Conservation (phyloP, 2,329 filamentous ascomycete genomes). For the Myotisia sp. region DNA sequence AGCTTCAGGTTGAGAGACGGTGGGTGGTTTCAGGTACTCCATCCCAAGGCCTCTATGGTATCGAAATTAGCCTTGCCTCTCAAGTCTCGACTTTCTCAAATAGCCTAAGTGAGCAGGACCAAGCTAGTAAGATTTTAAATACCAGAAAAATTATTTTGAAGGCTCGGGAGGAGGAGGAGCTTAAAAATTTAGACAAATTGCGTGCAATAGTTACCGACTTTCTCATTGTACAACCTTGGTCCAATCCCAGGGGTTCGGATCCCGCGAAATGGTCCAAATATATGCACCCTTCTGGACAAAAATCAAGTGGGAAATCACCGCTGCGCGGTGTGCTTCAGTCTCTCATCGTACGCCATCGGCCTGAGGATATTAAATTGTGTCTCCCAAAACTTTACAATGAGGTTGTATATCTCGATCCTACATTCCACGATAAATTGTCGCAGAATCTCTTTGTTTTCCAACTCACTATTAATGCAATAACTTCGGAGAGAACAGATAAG, state of each 20-base stretch:
- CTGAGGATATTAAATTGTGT: slow-evolving; percentile 53
- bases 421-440: slow-evolving; percentile 68
- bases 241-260: slow-evolving; percentile 44
- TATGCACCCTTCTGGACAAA: slow-evolving; percentile 47
- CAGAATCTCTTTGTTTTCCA: slow-evolving; percentile 75
- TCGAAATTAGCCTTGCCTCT: slow-evolving; percentile 45
- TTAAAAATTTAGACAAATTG: slow-evolving; percentile 51
- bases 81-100: slow-evolving; percentile 19
- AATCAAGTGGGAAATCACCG: slow-evolving; percentile 39
- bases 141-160: slow-evolving; percentile 22
- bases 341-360: slow-evolving; percentile 65
- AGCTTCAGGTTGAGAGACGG: slow-evolving; percentile 50
- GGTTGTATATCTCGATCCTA: slow-evolving; percentile 61
- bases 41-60: slow-evolving; percentile 65
- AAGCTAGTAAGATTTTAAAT: slow-evolving; percentile 19
- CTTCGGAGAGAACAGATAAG: slow-evolving; percentile 65
- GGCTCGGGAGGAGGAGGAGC: slow-evolving; percentile 44
- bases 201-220: slow-evolving; percentile 55
- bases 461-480: slow-evolving; percentile 73
- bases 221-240: slow-evolving; percentile 65
- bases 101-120: not conserved
- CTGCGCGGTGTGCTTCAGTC: slow-evolving; percentile 58
- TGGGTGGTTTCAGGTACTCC: slow-evolving; percentile 92
- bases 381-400: slow-evolving; percentile 61
- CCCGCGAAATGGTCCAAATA: slow-evolving; percentile 60